These are phyloP conservation scores for Cladobotryum mycophilum DNA, from an alignment of 2,329 filamentous ascomycete genomes.

Conservation along the genomic window DNA sequence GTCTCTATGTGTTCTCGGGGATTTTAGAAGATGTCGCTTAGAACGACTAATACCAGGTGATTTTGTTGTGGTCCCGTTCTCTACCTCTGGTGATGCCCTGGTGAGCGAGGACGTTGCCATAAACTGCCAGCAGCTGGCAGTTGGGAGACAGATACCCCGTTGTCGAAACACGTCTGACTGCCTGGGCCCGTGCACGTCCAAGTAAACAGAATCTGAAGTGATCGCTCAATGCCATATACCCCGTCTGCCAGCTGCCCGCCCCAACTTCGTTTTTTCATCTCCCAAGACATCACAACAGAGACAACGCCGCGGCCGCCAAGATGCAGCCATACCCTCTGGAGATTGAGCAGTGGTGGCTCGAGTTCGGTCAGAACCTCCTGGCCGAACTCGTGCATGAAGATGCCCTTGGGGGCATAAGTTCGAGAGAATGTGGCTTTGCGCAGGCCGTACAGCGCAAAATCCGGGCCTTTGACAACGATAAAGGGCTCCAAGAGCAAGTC, in stretches of 20 bases:
- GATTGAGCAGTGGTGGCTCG: slow-evolving; percentile 30
- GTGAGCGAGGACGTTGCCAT: too few relatives aligned
- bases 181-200: too few relatives aligned
- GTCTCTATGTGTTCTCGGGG: too few relatives aligned
- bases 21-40: too few relatives aligned
- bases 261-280: neutral
- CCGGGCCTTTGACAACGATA: slow-evolving; percentile 26
- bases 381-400: slow-evolving; percentile 19
- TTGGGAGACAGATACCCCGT: too few relatives aligned
- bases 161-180: too few relatives aligned
- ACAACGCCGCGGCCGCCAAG: neutral
- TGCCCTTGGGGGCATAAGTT: slow-evolving; percentile 13
- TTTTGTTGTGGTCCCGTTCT: too few relatives aligned
- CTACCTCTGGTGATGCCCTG: too few relatives aligned
- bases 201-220: too few relatives aligned
- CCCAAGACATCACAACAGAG: neutral
- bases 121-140: too few relatives aligned
- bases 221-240: too few relatives aligned
- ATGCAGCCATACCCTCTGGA: slow-evolving; percentile 28
- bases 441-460: slow-evolving; percentile 25
- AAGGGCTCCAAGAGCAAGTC: slow-evolving; percentile 15
- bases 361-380: slow-evolving; percentile 19
- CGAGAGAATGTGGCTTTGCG: slow-evolving; percentile 29
- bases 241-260: neutral
- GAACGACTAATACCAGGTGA: too few relatives aligned